Conservation (phyloP, 2,329 filamentous ascomycete species). For the Leptographium flavum region DNA sequence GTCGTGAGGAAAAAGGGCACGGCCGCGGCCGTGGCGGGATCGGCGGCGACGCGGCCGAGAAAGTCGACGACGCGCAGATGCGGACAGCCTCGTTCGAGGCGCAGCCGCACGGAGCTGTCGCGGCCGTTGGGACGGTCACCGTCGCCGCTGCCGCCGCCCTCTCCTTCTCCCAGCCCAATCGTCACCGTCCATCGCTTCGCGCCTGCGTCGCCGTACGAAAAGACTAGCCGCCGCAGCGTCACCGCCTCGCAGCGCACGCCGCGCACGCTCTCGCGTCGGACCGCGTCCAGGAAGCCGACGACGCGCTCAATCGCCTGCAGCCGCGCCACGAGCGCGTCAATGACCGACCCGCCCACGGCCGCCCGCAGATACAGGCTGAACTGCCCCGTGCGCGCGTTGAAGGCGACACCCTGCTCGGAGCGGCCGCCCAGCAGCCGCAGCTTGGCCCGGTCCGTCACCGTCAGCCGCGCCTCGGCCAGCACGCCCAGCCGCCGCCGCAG, state of each 20-base stretch:
- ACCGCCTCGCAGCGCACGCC: constrained; percentile 44
- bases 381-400: constrained; percentile 42
- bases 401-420: constrained; percentile 48
- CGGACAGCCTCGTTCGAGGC: constrained; percentile 48
- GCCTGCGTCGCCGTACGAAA: constrained; percentile 42
- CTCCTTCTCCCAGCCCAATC: constrained; percentile 33
- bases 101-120: constrained; percentile 35
- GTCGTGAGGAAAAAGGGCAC: constrained; percentile 40
- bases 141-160: background rate
- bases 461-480: constrained; percentile 38
- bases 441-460: constrained; percentile 35
- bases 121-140: constrained; percentile 5
- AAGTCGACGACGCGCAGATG: constrained; percentile 49
- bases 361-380: constrained; percentile 49
- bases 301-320: constrained; percentile 56
- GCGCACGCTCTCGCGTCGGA: constrained; percentile 36
- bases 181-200: constrained; percentile 34
- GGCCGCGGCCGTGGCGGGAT: constrained; percentile 33
- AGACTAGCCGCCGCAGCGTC: constrained; percentile 48
- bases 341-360: constrained; percentile 41
- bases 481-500: constrained; percentile 18
- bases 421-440: constrained; percentile 40
- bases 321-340: constrained; percentile 43
- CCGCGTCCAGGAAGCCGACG: constrained; percentile 53
- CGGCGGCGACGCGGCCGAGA: constrained; percentile 44